Percentiles rank a stretch among this genome's conserved stretches.
Evolutionary conservation across 805 yeast genomes (phyloP).

Genomic region (Zygoascus tannicola): DNA sequence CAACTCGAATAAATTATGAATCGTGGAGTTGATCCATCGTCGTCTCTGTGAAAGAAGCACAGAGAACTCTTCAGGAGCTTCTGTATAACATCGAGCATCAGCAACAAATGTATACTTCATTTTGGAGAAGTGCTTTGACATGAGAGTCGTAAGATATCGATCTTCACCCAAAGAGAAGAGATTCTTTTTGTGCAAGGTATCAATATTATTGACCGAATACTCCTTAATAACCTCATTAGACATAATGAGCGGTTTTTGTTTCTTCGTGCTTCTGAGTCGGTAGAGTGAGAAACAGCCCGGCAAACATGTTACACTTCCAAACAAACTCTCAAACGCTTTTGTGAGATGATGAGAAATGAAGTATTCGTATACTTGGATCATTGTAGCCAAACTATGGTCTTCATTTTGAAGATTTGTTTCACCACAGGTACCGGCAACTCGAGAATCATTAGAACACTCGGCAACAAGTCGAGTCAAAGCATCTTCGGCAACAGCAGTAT

Average conservation of each 20-base stretch:
- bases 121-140: constrained; percentile 49
- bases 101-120: constrained; percentile 47
- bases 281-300: constrained; percentile 61
- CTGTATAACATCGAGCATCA: constrained; percentile 49
- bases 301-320: constrained; percentile 55
- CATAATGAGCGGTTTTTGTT: constrained; percentile 47
- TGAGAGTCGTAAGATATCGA: constrained; percentile 47
- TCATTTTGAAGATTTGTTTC: constrained; percentile 53
- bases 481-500: constrained; percentile 46
- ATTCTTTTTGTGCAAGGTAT: constrained; percentile 52
- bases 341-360: constrained; percentile 57
- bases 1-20: constrained; percentile 51
- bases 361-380: constrained; percentile 55
- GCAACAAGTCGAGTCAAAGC: constrained; percentile 48
- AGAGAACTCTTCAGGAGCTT: constrained; percentile 45
- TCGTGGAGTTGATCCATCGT: constrained; percentile 61
- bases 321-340: constrained; percentile 52
- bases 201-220: constrained; percentile 46
- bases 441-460: constrained; percentile 49
- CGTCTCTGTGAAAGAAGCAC: constrained; percentile 49
- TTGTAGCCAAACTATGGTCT: constrained; percentile 45
- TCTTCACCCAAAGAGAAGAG: constrained; percentile 55
- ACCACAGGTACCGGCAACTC: constrained; percentile 53
- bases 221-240: constrained; percentile 52
- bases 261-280: constrained; percentile 38